Percentiles rank a stretch among this genome's conserved stretches.
phyloP scores from a whole-genome alignment of 495 filamentous ascomycete genomes.

The Delitschia confertaspora region DNA sequence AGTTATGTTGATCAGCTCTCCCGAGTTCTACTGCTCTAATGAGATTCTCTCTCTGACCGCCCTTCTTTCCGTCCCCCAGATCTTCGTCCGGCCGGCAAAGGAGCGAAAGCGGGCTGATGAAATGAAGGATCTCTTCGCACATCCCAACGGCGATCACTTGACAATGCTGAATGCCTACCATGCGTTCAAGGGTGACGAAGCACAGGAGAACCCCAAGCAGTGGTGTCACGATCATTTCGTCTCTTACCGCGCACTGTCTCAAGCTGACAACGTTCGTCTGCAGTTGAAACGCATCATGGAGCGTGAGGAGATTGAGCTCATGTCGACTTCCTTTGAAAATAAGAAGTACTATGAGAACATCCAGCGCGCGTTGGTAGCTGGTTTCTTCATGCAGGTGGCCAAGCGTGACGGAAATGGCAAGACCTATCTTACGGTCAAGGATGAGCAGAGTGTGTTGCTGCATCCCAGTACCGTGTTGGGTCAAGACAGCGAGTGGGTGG shows the following conservation, averaged over 20 bases:
- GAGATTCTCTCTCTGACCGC: constrained; percentile 94
- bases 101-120: constrained; percentile 90
- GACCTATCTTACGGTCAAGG: constrained; percentile 89
- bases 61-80: constrained; percentile 85
- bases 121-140: constrained; percentile 91
- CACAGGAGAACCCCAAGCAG: constrained; percentile 64
- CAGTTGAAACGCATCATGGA: constrained; percentile 97
- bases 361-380: constrained; percentile 80
- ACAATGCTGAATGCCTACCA: constrained; percentile 98
- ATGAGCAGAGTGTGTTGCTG: constrained; percentile 80
- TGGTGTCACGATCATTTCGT: constrained; percentile 99
- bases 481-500: constrained; percentile 86
- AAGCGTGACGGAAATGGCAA: constrained; percentile 73
- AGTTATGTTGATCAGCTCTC: constrained; percentile 95
- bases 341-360: constrained; percentile 99
- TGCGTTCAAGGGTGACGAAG: constrained; percentile 73
- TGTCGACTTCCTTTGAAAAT: constrained; percentile 83
- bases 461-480: constrained; percentile 84
- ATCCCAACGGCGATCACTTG: constrained; percentile 87
- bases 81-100: constrained; percentile 80
- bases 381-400: constrained; percentile 99
- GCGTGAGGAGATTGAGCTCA: constrained; percentile 68
- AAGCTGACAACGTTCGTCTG: constrained; percentile 83
- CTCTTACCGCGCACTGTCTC: constrained; percentile 77
- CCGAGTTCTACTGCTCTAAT: constrained; percentile 98